Conservation (phyloP, 805 yeast genomes). For the Kazachstania africana region DNA sequence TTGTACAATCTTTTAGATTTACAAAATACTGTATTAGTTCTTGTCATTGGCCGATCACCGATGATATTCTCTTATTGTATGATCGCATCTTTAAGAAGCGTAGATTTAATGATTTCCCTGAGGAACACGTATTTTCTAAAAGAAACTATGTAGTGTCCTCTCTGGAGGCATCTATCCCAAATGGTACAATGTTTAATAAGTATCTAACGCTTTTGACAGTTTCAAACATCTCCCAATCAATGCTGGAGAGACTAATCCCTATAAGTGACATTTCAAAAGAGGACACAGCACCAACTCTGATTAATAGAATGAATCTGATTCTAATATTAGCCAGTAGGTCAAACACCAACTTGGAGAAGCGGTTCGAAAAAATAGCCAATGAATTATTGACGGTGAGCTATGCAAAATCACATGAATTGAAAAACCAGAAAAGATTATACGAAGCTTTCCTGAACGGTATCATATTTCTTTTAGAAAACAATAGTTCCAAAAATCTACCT, state of each 20-base stretch:
- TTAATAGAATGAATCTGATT: conserved; percentile 20
- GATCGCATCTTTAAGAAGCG: conserved; percentile 16
- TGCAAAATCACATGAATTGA: too few species aligned
- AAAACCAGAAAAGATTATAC: conserved; percentile 1
- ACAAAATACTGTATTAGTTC: conserved; percentile 11
- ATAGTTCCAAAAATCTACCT: conserved; percentile 5
- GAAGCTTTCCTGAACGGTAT: conserved; percentile 6
- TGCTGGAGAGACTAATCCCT: conserved; percentile 21
- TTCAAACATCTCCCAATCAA: conserved; percentile 5
- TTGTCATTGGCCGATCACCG: conserved; percentile 26
- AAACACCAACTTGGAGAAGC: conserved; percentile 12
- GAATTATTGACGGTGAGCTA: conserved; percentile 7
- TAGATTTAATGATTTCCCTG: conserved; percentile 19
- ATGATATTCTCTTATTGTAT: conserved; percentile 38
- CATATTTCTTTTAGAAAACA: conserved; percentile 6
- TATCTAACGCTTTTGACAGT: conserved; percentile 12
- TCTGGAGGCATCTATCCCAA: not conserved
- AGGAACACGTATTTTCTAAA: conserved; percentile 8
- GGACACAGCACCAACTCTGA: conserved; percentile 13
- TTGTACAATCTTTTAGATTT: conserved; percentile 10
- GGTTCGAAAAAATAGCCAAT: conserved; percentile 13
- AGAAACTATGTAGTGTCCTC: conserved; percentile 5
- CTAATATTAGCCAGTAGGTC: conserved; percentile 14
- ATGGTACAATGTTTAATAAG: conserved; percentile 13
- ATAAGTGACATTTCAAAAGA: conserved; percentile 14